Evolutionary conservation across 306 rosid genomes (phyloP).

Genomic region (Datisca glomerata): DNA sequence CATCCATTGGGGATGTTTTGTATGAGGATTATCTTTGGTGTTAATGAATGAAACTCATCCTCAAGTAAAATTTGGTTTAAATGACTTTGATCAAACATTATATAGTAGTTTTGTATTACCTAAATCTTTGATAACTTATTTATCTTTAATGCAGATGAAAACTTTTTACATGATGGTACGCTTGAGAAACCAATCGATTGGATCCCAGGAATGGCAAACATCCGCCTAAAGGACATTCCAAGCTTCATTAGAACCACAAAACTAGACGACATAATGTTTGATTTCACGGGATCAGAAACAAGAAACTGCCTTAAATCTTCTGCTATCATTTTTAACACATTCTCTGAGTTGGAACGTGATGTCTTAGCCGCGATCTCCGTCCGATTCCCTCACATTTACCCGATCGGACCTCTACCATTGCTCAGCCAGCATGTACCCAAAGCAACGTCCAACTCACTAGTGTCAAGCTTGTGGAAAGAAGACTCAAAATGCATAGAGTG

Average conservation of each 20-base stretch:
- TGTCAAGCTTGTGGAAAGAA: conserved; percentile 33
- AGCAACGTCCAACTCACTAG: conserved; percentile 9
- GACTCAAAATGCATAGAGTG: conserved; percentile 23
- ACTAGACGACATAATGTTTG: conserved; percentile 23
- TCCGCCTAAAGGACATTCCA: conserved; percentile 32
- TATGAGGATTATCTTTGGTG: too few relatives aligned
- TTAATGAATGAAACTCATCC: too few relatives aligned
- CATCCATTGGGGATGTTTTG: too few relatives aligned
- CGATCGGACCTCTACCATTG: conserved; percentile 27
- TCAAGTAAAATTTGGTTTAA: too few relatives aligned
- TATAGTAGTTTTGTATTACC: too few relatives aligned
- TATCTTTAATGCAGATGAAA: conserved; percentile 11
- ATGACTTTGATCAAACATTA: too few relatives aligned
- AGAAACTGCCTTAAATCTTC: conserved; percentile 22
- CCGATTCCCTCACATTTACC: conserved; percentile 28
- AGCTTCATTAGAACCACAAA: conserved; percentile 25
- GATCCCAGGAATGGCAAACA: conserved; percentile 26
- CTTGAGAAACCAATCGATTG: conserved; percentile 24
- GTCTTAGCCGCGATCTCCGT: conserved; percentile 25
- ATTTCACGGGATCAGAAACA: conserved; percentile 21
- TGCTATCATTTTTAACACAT: conserved; percentile 28
- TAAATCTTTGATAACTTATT: too few relatives aligned
- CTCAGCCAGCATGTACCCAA: conserved; percentile 14
- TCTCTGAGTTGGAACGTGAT: conserved; percentile 23
- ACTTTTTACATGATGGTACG: conserved; percentile 15